phyloP scores from a whole-genome alignment of 495 filamentous ascomycete species.

The Penicillium lagena region DNA sequence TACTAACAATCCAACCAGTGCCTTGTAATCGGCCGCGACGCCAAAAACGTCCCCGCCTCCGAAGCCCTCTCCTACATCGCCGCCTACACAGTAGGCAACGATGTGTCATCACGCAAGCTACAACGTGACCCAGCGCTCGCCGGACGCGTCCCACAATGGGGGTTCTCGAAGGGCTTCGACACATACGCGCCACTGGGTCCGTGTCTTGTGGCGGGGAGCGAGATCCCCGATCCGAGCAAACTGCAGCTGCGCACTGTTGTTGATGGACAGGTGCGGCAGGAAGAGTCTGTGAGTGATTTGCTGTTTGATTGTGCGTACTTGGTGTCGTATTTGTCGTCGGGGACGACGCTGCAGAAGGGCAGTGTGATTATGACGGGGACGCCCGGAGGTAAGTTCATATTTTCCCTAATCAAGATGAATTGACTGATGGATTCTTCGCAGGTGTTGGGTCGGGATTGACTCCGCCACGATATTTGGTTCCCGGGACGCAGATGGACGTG shows the following conservation, averaged over 20 bases:
- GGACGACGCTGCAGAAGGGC: slow-evolving; percentile 66
- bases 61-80: slow-evolving; percentile 41
- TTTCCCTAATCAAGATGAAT: not conserved
- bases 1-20: slow-evolving; percentile 3
- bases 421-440: not conserved
- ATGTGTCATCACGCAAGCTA: slow-evolving; percentile 41
- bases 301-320: slow-evolving; percentile 64
- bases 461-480: slow-evolving; percentile 26
- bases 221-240: slow-evolving; percentile 46
- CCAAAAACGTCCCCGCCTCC: slow-evolving; percentile 34
- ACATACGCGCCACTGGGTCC: slow-evolving; percentile 70
- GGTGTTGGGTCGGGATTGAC: slow-evolving; percentile 26
- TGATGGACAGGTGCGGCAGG: slow-evolving; percentile 60
- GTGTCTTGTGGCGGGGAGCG: slow-evolving; percentile 19
- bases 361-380: slow-evolving; percentile 75
- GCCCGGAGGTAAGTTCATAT: slow-evolving; percentile 21
- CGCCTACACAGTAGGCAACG: slow-evolving; percentile 44
- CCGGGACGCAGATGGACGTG: slow-evolving; percentile 34
- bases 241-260: slow-evolving; percentile 53
- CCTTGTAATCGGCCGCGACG: slow-evolving; percentile 35
- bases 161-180: slow-evolving; percentile 70
- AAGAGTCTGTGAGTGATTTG: slow-evolving; percentile 59
- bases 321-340: slow-evolving; percentile 60
- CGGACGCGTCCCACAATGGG: slow-evolving; percentile 66
- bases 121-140: slow-evolving; percentile 43